Base-by-base conservation (phyloP, 2,329 filamentous ascomycete genomes). In the Aschersonia sp. region DNA sequence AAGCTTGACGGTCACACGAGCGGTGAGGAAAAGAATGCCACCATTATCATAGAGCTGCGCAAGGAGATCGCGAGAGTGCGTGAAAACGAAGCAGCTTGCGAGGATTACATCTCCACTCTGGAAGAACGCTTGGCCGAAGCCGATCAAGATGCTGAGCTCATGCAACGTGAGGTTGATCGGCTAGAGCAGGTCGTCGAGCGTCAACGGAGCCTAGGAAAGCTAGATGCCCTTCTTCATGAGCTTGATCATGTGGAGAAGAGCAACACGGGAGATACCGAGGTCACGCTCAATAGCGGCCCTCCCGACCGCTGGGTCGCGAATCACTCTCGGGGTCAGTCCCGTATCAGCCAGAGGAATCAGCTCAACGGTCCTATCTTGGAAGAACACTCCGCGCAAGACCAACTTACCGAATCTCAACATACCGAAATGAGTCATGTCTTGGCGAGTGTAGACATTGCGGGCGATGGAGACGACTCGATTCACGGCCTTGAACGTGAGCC, bases 41-140 rank as follows among this genome's bases (percentile, higher is more conserved):
- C 84, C 10, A 84, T 95, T 47, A 83, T 97, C 50, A 70, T 80
- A 46, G 89, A 97, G 61, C 72, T 98, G 47, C 85, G 89, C 46
- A 96, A 94, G 60, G 92, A 98, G 67, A 83, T 98, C 51, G 74
- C 84, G 30, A 83, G 91, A 42, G 78, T 89, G 12, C 81, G 89
- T 45, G 92, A 96, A 58, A 96, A 89, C 56, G 92, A 98, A 67
- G 78, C 83, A 3, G 84, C 84, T 40, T 89, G 83, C 55, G 92
- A 98, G 63, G 92, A 97, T 54, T 98, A 98, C 63, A 97, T 98
- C 47, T 94, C 91, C 1, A 97, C 89, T 0, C 71, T 98, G 9
- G 92, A 98, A 62, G 92, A 97, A 67, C 84, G 91, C 29, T 76
- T 98, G 6, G 92, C 92, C 1, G 92, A 98, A 65, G 84, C 91